These are phyloP conservation scores for Gillenia trifoliata DNA, from an alignment of 306 rosid genomes.

Conservation along the genomic window DNA sequence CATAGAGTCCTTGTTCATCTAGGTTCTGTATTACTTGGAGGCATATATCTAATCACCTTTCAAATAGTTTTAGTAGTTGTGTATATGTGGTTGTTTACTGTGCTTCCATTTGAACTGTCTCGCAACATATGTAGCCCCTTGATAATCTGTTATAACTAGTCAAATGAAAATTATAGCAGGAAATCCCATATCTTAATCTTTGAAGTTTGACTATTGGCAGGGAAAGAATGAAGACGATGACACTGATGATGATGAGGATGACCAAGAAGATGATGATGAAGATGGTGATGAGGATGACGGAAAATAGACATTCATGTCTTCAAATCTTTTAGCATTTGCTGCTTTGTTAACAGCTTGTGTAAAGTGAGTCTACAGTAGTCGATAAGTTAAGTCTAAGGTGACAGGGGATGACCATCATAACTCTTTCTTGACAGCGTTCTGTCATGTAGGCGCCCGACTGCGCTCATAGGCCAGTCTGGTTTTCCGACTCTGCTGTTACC, in stretches of 20 bases:
- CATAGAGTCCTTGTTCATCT: background rate
- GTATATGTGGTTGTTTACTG: background rate
- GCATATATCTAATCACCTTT: background rate
- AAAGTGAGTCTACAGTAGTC: constrained; percentile 40
- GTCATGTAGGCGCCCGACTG: constrained; percentile 25
- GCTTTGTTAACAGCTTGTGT: constrained; percentile 39
- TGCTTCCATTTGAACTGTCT: background rate
- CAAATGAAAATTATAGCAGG: background rate
- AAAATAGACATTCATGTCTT: constrained; percentile 32
- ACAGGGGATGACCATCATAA: constrained; percentile 29
- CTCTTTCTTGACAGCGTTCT: constrained; percentile 23
- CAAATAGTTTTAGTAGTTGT: background rate
- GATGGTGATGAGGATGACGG: constrained; percentile 49
- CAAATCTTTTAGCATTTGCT: constrained; percentile 19
- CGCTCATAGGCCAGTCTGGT: constrained; percentile 23
- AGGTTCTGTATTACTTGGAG: background rate
- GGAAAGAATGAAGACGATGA: constrained; percentile 52
- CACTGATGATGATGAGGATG: constrained; percentile 70
- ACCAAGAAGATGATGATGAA: constrained; percentile 49
- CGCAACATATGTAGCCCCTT: background rate
- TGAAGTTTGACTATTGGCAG: constrained; percentile 26
- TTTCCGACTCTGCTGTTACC: constrained; percentile 9
- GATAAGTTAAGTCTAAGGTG: constrained; percentile 11
- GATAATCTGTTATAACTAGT: background rate
- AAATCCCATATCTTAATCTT: background rate